Evolutionary conservation across 2,329 filamentous ascomycete genomes (phyloP), one percentile per base, ranked within the genome.

Genomic region (Leptographium wingfieldii): DNA sequence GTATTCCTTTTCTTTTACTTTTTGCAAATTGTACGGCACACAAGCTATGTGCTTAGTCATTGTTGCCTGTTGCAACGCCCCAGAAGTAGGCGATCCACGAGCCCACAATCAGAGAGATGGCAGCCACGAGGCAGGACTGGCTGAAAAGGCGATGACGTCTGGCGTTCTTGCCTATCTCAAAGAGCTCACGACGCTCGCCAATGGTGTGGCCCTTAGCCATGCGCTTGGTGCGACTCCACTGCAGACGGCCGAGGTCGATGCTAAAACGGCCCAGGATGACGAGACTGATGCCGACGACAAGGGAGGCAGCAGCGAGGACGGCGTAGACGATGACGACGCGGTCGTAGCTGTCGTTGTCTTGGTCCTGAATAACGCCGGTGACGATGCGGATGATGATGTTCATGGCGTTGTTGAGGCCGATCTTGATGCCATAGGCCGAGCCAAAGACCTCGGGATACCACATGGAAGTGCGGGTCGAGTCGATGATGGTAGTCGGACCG

Each of bases 351-450:
- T 83, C 74, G 58, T 80, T 66, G 57, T 83, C 80, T 3, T 72
- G 72, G 59, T 85, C 83, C 63, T 85, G 82, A 0, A 85, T 76
- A 0, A 77, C 78, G 1, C 81, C 81, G 0, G 80, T 77, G 25
- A 83, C 71, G 52, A 85, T 77, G 0, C 80, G 73, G 1, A 85
- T 72, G 58, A 85, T 80, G 61, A 85, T 83, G 61, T 74, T 82
- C 79, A 84, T 84, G 35, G 76, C 78, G 67, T 85, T 85, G 66
- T 85, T 84, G 66, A 84, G 80, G 27, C 79, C 79, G 43, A 85
- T 77, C 61, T 85, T 85, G 60, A 84, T 68, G 1, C 80, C 75
- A 61, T 84, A 85, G 0, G 78, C 83, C 0, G 80, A 78, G 0
- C 82, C 82, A 61, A 85, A 85, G 78, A 80, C 62, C n/a, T 58